Evolutionary conservation across 768 basidiomycete species (phyloP).

Genomic region (Kwoniella botswanensis): DNA sequence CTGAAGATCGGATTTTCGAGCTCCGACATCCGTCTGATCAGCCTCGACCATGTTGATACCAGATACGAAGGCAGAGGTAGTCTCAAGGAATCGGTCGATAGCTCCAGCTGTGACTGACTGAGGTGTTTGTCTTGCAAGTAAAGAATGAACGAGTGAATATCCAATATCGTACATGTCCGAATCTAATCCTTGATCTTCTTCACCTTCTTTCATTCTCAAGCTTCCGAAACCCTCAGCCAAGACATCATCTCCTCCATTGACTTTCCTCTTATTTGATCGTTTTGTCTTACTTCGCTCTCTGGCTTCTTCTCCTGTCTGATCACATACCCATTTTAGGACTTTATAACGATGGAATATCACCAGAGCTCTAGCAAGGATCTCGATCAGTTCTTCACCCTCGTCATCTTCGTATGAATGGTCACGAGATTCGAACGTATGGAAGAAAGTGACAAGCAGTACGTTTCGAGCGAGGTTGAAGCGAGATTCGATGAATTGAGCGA

Average conservation of each 20-base stretch:
- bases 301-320: slow-evolving; percentile 42
- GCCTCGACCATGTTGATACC: slow-evolving; percentile 65
- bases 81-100: slow-evolving; percentile 65
- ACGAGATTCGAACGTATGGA: slow-evolving; percentile 34
- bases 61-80: slow-evolving; percentile 71
- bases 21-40: slow-evolving; percentile 25
- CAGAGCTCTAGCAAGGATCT: slow-evolving; percentile 34
- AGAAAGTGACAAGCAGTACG: slow-evolving; percentile 41
- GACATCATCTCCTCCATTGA: slow-evolving; percentile 30
- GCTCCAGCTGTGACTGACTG: slow-evolving; percentile 6
- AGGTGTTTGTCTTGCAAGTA: slow-evolving; percentile 34
- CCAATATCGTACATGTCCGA: slow-evolving; percentile 32
- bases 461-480: slow-evolving; percentile 39
- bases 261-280: slow-evolving; percentile 25
- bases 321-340: slow-evolving; percentile 38
- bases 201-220: slow-evolving; percentile 29
- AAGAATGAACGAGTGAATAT: slow-evolving; percentile 49
- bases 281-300: slow-evolving; percentile 6
- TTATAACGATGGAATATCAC: slow-evolving; percentile 41
- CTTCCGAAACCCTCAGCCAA: slow-evolving; percentile 38
- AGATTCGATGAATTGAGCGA: slow-evolving; percentile 29
- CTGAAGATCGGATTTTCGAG: slow-evolving; percentile 70
- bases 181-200: slow-evolving; percentile 11
- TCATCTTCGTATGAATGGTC: slow-evolving; percentile 36
- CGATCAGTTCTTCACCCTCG: slow-evolving; percentile 35